Conservation (phyloP, 495 filamentous ascomycete genomes). For the Penicillium silybi region DNA sequence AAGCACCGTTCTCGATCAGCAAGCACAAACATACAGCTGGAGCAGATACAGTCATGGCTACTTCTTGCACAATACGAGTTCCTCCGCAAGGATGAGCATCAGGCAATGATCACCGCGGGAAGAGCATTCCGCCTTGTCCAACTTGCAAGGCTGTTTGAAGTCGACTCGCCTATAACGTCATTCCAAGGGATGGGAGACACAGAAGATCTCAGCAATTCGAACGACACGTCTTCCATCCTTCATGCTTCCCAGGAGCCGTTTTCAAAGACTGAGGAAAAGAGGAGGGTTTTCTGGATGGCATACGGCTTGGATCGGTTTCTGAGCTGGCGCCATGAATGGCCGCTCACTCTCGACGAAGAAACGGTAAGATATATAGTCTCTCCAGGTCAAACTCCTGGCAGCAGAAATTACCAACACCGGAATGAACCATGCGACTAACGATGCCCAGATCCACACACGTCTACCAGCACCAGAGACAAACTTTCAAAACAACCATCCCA, state of each 20-base stretch:
- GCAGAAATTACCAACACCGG: too few relatives aligned
- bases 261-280: slow-evolving; percentile 36
- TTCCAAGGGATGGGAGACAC: not conserved
- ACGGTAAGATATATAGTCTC: slow-evolving; percentile 18
- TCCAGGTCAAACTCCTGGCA: not conserved
- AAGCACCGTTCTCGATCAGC: slow-evolving; percentile 3
- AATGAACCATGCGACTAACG: not conserved
- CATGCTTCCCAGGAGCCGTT: not conserved
- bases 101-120: slow-evolving; percentile 52
- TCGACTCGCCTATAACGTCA: slow-evolving; percentile 34
- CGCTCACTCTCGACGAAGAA: slow-evolving; percentile 46
- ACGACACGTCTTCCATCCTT: not conserved
- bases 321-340: slow-evolving; percentile 36
- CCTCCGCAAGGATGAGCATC: slow-evolving; percentile 39
- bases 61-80: slow-evolving; percentile 52
- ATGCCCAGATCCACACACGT: slow-evolving; percentile 24
- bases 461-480: slow-evolving; percentile 44
- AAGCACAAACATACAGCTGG: slow-evolving; percentile 9
- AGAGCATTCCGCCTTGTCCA: slow-evolving; percentile 52
- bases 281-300: slow-evolving; percentile 51
- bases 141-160: slow-evolving; percentile 44
- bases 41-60: slow-evolving; percentile 54
- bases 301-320: slow-evolving; percentile 48
- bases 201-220: not conserved
- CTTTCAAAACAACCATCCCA: slow-evolving; percentile 43